Evolutionary conservation across 345 rosid species (phyloP).

Genomic region (Raphanus sativus): DNA sequence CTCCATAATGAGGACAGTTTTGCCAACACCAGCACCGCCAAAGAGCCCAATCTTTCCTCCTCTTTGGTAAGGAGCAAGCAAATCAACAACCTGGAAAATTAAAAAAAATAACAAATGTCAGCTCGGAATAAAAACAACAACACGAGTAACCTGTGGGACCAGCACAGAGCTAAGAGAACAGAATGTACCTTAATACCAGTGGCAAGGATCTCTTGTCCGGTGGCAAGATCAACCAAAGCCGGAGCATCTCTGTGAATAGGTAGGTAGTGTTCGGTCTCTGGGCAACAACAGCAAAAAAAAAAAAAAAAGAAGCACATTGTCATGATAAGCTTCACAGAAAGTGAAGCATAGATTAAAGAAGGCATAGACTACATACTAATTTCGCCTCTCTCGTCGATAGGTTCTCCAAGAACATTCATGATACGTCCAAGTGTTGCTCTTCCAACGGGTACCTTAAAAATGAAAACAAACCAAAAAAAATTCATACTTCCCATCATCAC

Average conservation of each 20-base stretch:
- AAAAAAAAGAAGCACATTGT: background rate
- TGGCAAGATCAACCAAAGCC: slow-evolving; percentile 87
- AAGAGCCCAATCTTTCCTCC: slow-evolving; percentile 99
- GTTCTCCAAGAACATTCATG: slow-evolving; percentile 94
- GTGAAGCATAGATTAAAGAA: background rate
- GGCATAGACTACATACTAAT: slow-evolving; percentile 52
- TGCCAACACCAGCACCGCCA: slow-evolving; percentile 99
- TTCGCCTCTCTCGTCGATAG: slow-evolving; percentile 86
- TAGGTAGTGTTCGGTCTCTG: slow-evolving; percentile 85
- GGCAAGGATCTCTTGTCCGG: slow-evolving; percentile 91
- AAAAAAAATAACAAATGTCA: background rate
- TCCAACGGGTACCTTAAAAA: slow-evolving; percentile 81
- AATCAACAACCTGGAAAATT: slow-evolving; percentile 71
- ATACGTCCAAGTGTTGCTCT: slow-evolving; percentile 97
- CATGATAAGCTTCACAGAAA: background rate
- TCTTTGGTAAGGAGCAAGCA: slow-evolving; percentile 97
- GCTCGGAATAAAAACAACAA: background rate
- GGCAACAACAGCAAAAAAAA: background rate
- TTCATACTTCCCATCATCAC: background rate
- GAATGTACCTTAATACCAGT: slow-evolving; percentile 78
- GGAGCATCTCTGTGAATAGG: slow-evolving; percentile 99
- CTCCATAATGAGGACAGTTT: slow-evolving; percentile 98
- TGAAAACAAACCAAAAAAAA: background rate
- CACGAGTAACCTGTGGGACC: background rate
- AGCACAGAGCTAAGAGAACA: background rate